These are phyloP conservation scores for Ophiocordyceps australis DNA, from an alignment of 2,329 filamentous ascomycete genomes.

Conservation along the genomic window DNA sequence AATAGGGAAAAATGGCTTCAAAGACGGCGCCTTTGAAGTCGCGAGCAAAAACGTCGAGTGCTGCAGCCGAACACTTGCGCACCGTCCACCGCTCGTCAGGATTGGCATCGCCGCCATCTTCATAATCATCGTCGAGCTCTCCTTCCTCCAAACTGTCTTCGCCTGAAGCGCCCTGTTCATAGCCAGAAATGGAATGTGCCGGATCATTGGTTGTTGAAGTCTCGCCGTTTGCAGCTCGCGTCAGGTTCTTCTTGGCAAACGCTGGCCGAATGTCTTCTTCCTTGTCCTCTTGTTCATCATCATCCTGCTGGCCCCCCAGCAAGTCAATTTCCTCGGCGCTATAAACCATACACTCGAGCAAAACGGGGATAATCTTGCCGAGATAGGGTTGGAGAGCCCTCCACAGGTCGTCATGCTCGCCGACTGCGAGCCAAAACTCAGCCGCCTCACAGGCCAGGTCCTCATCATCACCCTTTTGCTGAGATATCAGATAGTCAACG, in stretches of 20 bases:
- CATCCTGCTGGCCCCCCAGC: slow-evolving; percentile 67
- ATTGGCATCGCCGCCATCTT: slow-evolving; percentile 59
- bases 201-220: slow-evolving; percentile 30
- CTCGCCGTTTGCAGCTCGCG: slow-evolving; percentile 36
- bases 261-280: slow-evolving; percentile 82
- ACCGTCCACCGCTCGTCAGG: slow-evolving; percentile 91
- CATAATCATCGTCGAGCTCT: slow-evolving; percentile 60
- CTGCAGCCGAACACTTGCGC: slow-evolving; percentile 90
- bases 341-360: slow-evolving; percentile 92
- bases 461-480: slow-evolving; percentile 75
- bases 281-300: slow-evolving; percentile 82
- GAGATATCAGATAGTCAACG: slow-evolving; percentile 81
- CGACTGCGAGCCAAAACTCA: slow-evolving; percentile 92
- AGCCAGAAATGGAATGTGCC: slow-evolving; percentile 33
- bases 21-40: slow-evolving; percentile 84
- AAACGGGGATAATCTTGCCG: slow-evolving; percentile 69
- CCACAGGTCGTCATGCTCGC: slow-evolving; percentile 71
- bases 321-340: slow-evolving; percentile 81
- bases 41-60: slow-evolving; percentile 81
- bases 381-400: slow-evolving; percentile 61
- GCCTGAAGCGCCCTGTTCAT: slow-evolving; percentile 37
- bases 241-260: slow-evolving; percentile 57
- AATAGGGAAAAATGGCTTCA: slow-evolving; percentile 76
- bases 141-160: slow-evolving; percentile 75
- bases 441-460: slow-evolving; percentile 87